These are phyloP conservation scores for Septoria petroselini DNA, from an alignment of 2,329 filamentous ascomycete species.

Conservation along the genomic window DNA sequence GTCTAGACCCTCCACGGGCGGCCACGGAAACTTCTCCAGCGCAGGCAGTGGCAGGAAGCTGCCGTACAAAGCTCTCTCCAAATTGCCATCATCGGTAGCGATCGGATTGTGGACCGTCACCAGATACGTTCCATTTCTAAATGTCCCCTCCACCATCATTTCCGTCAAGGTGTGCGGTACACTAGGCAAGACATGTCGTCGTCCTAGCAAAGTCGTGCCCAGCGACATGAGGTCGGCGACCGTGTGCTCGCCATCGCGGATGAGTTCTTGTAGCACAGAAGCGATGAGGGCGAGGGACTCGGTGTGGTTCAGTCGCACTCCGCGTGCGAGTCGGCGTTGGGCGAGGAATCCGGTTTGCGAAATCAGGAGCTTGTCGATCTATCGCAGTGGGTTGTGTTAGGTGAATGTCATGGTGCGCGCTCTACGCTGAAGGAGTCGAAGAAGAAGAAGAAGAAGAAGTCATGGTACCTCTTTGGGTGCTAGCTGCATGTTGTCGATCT, in stretches of 20 bases:
- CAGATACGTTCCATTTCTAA: conserved; percentile 84
- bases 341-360: conserved; percentile 84
- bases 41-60: conserved; percentile 80
- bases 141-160: conserved; percentile 92
- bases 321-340: conserved; percentile 81
- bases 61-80: conserved; percentile 83
- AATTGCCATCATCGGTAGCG: conserved; percentile 77
- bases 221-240: conserved; percentile 92
- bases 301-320: conserved; percentile 82
- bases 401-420: not conserved
- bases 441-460: not conserved
- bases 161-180: conserved; percentile 76
- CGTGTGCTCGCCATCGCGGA: conserved; percentile 90
- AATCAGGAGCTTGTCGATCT: conserved; percentile 96
- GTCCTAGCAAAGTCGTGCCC: conserved; percentile 86
- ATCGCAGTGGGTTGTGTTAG: conserved; percentile 4
- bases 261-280: conserved; percentile 88
- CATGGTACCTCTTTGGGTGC: conserved; percentile 37
- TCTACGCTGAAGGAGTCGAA: not conserved
- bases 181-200: conserved; percentile 82
- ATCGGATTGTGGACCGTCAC: conserved; percentile 93
- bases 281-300: conserved; percentile 84
- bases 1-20: conserved; percentile 54
- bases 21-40: conserved; percentile 54
- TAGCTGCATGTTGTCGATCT: conserved; percentile 36